These are phyloP conservation scores for Tetracladium setigerum DNA, from an alignment of 495 filamentous ascomycete species.

Conservation along the genomic window DNA sequence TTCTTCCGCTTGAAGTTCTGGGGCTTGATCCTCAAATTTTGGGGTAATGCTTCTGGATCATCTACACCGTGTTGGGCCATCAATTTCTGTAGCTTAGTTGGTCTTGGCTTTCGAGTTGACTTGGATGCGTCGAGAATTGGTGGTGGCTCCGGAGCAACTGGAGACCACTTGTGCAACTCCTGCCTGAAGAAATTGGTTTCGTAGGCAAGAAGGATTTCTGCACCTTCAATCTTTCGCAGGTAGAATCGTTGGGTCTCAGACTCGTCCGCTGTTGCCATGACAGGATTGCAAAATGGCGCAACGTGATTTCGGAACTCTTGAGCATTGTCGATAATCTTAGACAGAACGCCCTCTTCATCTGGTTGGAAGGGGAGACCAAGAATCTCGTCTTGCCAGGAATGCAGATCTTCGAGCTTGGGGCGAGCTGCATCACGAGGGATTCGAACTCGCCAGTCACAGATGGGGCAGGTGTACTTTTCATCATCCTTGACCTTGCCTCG, in stretches of 20 bases:
- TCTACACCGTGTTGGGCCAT: conserved; percentile 81
- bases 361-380: conserved; percentile 83
- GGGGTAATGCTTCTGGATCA: conserved; percentile 81
- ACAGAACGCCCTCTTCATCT: conserved; percentile 81
- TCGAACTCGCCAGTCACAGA: conserved; percentile 95
- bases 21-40: conserved; percentile 67
- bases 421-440: conserved; percentile 97
- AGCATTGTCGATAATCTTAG: conserved; percentile 78
- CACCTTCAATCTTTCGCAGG: conserved; percentile 95
- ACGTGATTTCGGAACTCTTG: conserved; percentile 80
- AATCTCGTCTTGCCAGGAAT: conserved; percentile 83
- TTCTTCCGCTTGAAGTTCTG: conserved; percentile 54
- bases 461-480: conserved; percentile 96
- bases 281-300: conserved; percentile 66
- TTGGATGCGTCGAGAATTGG: conserved; percentile 76
- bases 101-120: conserved; percentile 93
- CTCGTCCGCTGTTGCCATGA: conserved; percentile 76
- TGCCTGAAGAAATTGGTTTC: conserved; percentile 98
- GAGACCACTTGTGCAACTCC: conserved; percentile 92
- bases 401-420: conserved; percentile 89
- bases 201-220: conserved; percentile 83
- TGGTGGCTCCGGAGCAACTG: conserved; percentile 79
- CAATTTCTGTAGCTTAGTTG: conserved; percentile 95
- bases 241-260: conserved; percentile 91
- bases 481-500: conserved; percentile 96